Evolutionary conservation across 192 early-diverging fungal species (phyloP), one percentile per base, ranked within the genome.

Genomic region (Gigaspora rosea): DNA sequence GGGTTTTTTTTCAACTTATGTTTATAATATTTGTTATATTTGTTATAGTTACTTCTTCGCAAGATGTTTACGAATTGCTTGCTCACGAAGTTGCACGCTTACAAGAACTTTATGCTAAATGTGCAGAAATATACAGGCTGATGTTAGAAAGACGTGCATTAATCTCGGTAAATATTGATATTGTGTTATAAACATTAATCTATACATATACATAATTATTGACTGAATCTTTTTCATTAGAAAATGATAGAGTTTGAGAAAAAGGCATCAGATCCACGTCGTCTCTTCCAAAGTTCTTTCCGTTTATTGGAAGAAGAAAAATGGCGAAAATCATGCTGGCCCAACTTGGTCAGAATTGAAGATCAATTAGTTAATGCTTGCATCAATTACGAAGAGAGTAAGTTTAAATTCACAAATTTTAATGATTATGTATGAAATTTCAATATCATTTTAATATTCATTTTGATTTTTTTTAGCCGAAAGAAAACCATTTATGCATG

Each of bases 261-360:
- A 58, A 84, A 87, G 0, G 94, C 94, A 2, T 91, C 87, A 0
- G 93, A 95, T 71, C 94, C 94, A 11, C 83, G 84, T 41, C 82
- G 94, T 36, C 79, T 95, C 22, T 93, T 93, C 67, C 83, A 88
- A 65, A 80, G 86, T 22, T 94, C 93, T 0, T 95, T 95, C 80
- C 90, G 88, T 75, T 81, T 95, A n/a, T 73, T 92, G 33, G 93
- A 95, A 78, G 94, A 95, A 78, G 94, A 95, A 56, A 86, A 88
- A 79, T 95, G 91, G 82, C 77, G 94, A 36, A 93, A 93, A 58
- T 86, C 89, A 1, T 92, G 91, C 46, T 91, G 89, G 70, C 94
- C 94, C 32, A 93, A 86, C 3, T 78, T 95, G 15, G 70, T 93
- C 15, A 86, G 85, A 41, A 76, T 91, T 78, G 94, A 95, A 76